phyloP scores from a whole-genome alignment of 2,329 filamentous ascomycete genomes.

The Colletotrichum orchidophilum region DNA sequence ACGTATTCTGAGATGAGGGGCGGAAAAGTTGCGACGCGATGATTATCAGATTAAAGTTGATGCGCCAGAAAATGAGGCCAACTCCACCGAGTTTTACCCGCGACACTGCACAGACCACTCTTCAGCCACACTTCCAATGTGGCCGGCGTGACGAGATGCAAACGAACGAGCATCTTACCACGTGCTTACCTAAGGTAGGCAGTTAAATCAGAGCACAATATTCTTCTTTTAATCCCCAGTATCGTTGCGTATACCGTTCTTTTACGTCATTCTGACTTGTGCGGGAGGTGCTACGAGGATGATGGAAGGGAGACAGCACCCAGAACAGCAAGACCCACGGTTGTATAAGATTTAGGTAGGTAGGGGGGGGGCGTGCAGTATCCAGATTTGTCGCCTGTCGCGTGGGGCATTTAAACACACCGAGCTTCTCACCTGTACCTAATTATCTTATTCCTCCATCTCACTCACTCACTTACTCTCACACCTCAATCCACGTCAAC shows the following conservation, averaged over 20 bases:
- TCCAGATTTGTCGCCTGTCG: neutral
- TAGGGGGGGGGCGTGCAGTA: neutral
- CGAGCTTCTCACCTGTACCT: neutral
- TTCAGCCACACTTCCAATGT: neutral
- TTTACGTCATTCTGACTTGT: too few relatives aligned
- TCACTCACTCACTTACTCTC: neutral
- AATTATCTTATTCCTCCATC: neutral
- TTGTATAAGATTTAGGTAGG: neutral
- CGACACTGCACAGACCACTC: neutral
- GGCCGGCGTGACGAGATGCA: too few relatives aligned
- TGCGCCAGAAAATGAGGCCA: slow-evolving; percentile 17
- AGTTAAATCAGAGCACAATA: too few relatives aligned
- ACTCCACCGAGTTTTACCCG: slow-evolving; percentile 4
- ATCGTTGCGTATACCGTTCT: too few relatives aligned
- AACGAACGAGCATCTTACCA: too few relatives aligned
- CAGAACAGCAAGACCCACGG: too few relatives aligned
- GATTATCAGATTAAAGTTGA: slow-evolving; percentile 18
- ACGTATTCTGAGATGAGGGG: slow-evolving; percentile 20
- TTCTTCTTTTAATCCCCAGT: too few relatives aligned
- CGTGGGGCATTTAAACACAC: neutral
- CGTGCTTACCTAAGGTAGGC: too few relatives aligned
- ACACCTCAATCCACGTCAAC: neutral
- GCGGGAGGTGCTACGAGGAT: too few relatives aligned
- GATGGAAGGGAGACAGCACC: too few relatives aligned
- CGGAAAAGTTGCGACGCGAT: slow-evolving; percentile 28